These are phyloP conservation scores for Amphirosellinia nigrospora DNA, from an alignment of 495 filamentous ascomycete genomes.

Conservation along the genomic window DNA sequence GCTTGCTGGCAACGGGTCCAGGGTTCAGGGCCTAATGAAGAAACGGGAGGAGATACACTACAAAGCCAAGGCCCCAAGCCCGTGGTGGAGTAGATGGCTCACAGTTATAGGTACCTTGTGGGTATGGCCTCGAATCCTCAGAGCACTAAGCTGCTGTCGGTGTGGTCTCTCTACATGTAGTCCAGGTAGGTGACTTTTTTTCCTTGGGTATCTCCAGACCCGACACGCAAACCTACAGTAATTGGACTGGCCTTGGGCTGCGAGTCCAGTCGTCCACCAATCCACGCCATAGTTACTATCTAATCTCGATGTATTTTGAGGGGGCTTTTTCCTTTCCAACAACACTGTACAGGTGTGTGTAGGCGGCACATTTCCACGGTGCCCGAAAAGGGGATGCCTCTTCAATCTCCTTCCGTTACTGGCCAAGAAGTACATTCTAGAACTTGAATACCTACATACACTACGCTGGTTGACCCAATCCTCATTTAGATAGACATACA, in stretches of 20 bases:
- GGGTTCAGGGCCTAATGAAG: slow-evolving; percentile 20
- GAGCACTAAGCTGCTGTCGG: slow-evolving; percentile 1
- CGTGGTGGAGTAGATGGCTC: slow-evolving; percentile 13
- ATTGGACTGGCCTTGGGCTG: slow-evolving; percentile 8
- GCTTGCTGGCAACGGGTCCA: slow-evolving; percentile 13
- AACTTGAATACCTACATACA: slow-evolving; percentile 2
- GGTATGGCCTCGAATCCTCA: not conserved
- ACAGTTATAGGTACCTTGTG: slow-evolving; percentile 7
- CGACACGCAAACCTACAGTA: not conserved
- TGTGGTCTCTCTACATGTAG: not conserved
- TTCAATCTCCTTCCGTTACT: slow-evolving; percentile 4
- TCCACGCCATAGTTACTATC: not conserved
- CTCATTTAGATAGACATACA: not conserved
- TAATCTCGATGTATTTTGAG: not conserved
- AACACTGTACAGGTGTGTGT: no score
- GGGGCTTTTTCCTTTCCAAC: not conserved
- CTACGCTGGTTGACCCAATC: not conserved
- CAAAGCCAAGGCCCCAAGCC: not conserved
- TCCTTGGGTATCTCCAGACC: slow-evolving; percentile 4
- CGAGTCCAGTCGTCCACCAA: not conserved
- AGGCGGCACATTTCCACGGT: not conserved
- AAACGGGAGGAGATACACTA: slow-evolving; percentile 8
- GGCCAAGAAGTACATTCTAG: slow-evolving; percentile 1
- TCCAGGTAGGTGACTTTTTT: not conserved
- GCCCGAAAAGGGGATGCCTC: not conserved